Evolutionary conservation across 1,284 basidiomycete species (phyloP).

Genomic region (Ceratorhiza oryzae-sativae): DNA sequence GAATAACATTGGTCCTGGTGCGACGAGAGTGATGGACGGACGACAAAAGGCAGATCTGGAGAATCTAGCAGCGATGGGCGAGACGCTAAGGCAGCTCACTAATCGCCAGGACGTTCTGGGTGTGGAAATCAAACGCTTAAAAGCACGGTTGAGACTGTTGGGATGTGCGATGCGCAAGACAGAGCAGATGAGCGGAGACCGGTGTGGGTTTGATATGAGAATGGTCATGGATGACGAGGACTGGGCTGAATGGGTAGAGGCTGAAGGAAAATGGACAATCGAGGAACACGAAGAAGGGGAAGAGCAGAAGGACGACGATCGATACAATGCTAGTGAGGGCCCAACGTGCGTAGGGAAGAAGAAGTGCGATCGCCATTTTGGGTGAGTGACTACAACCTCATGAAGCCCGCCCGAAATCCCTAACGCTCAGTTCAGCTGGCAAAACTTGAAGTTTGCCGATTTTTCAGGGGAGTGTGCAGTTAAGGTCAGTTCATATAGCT

Average conservation of each 20-base stretch:
- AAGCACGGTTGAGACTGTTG: conserved; percentile 53
- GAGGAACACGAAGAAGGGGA: conserved; percentile 57
- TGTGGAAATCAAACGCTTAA: conserved; percentile 20
- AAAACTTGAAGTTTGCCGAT: conserved; percentile 73
- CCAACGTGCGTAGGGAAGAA: conserved; percentile 80
- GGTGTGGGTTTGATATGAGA: conserved; percentile 86
- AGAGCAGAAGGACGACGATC: conserved; percentile 44
- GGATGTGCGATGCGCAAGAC: conserved; percentile 59
- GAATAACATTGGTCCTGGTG: conserved; percentile 20
- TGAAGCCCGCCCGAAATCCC: conserved; percentile 27
- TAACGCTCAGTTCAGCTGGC: conserved; percentile 61
- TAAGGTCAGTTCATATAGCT: conserved; percentile 52
- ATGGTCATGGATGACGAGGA: conserved; percentile 81
- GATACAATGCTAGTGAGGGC: conserved; percentile 55
- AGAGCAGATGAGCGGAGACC: conserved; percentile 61
- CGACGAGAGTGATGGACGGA: conserved; percentile 16
- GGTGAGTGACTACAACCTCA: conserved; percentile 55
- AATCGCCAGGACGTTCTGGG: conserved; percentile 1
- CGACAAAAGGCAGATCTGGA: conserved; percentile 31
- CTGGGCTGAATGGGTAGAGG: conserved; percentile 60
- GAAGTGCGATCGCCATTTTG: conserved; percentile 77
- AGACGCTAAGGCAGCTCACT: conserved; percentile 14
- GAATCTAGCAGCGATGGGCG: conserved; percentile 6
- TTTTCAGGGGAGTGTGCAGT: conserved; percentile 72
- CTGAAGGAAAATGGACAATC: conserved; percentile 60